Evolutionary conservation across 2,329 filamentous ascomycete species (phyloP).

Genomic region (Aspergillus texensis): DNA sequence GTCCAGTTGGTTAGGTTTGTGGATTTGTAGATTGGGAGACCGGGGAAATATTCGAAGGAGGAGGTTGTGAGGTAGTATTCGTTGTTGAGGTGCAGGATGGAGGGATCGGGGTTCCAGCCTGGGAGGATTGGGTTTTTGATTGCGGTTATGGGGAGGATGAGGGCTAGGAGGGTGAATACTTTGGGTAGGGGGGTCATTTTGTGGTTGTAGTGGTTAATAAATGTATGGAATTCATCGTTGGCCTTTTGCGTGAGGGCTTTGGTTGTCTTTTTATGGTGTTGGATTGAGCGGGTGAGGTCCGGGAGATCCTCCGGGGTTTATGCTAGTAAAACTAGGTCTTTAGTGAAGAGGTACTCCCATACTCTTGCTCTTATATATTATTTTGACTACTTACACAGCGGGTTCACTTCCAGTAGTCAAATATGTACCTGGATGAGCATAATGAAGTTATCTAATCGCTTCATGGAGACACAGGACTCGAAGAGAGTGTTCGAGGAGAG

Average conservation of each 20-base stretch:
- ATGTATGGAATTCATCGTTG: neutral
- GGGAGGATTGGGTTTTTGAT: conserved; percentile 2
- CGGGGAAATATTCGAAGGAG: conserved; percentile 7
- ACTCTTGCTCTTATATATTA: too few relatives aligned
- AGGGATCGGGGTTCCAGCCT: conserved; percentile 9
- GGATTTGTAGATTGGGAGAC: conserved; percentile 11
- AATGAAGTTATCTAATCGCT: too few relatives aligned
- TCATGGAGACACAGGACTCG: too few relatives aligned
- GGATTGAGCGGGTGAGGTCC: neutral
- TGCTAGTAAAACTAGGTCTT: neutral
- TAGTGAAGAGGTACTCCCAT: too few relatives aligned
- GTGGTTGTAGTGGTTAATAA: neutral
- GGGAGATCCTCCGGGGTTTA: neutral
- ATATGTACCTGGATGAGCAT: too few relatives aligned
- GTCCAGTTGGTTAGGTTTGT: conserved; percentile 7
- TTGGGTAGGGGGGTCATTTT: neutral
- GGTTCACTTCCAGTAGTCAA: too few relatives aligned
- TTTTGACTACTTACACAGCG: too few relatives aligned
- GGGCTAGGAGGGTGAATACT: neutral
- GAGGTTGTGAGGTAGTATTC: conserved; percentile 9
- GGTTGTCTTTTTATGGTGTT: neutral
- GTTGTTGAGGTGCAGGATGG: conserved; percentile 1
- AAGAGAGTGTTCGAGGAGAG: too few relatives aligned
- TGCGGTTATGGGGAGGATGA: neutral
- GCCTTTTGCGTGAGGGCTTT: neutral